Evolutionary conservation across 106 monocot genomes (phyloP).

Genomic region (Apostasia shenzhenica): DNA sequence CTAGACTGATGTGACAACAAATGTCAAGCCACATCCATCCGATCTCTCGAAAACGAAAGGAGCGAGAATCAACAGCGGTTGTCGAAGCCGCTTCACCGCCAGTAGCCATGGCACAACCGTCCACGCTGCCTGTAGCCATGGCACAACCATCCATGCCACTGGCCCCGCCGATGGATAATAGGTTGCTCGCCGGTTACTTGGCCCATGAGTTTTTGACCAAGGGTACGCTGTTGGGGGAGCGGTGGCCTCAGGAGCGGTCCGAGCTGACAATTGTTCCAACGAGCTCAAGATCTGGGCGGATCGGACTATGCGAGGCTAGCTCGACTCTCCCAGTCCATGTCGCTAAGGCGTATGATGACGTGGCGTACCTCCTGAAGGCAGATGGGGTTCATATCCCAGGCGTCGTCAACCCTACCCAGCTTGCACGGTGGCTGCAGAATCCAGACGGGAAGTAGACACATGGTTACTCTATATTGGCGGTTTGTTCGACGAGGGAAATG

Average conservation of each 20-base stretch:
- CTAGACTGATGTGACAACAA: conserved; percentile 26
- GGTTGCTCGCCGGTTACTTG: conserved; percentile 73
- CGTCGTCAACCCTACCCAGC: conserved; percentile 61
- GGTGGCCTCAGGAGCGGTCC: conserved; percentile 14
- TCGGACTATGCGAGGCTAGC: background rate
- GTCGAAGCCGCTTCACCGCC: background rate
- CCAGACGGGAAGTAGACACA: conserved; percentile 10
- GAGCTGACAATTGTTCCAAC: conserved; percentile 3
- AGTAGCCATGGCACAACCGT: background rate
- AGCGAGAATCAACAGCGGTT: conserved; percentile 17
- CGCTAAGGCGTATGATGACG: conserved; percentile 18
- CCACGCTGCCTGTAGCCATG: background rate
- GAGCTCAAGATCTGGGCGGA: background rate
- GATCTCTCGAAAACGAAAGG: conserved; percentile 60
- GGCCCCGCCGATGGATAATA: conserved; percentile 17
- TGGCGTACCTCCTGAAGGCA: conserved; percentile 37
- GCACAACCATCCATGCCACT: background rate
- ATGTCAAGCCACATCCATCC: conserved; percentile 22
- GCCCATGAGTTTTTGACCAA: conserved; percentile 84
- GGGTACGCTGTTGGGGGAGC: conserved; percentile 46
- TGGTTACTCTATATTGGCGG: no score
- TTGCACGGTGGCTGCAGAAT: conserved; percentile 44
- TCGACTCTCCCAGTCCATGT: background rate
- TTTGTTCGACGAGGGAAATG: no score
- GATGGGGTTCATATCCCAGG: conserved; percentile 52